Base-by-base conservation (phyloP, 495 filamentous ascomycete species). In the Penicillium cataractarum region DNA sequence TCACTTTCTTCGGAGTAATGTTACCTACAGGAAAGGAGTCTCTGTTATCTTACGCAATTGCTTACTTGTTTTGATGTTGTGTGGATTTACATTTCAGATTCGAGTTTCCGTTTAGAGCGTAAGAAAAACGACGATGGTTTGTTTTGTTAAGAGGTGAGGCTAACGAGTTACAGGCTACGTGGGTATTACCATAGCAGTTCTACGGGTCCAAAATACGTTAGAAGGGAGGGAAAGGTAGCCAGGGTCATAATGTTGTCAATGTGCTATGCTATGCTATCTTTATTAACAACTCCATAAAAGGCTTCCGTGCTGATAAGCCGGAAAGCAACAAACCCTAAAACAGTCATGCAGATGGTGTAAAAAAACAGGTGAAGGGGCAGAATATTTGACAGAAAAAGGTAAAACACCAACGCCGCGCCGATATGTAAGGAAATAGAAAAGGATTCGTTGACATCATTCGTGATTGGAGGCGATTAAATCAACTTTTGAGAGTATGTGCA, bases 401-500 rank as follows among this genome's bases (percentile, higher is more conserved):
- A 29, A 2, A 54, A 29, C 51, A 54, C 40, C 55, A 57, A 57
- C 55, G 55, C 55, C 55, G 29, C 27, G 55, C 39, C 55, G 15
- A 33, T 57, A 27, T 33, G 55, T 26, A 57, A 33, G 19, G 48
- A 33, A 22, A 21, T 29, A 31, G n/a, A 33, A 57, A 44, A n/a
- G 0, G 21, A 27, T 15, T 51, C 26, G 29, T 21, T 51, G 46
- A 22, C 42, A 12, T 46, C 19, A 21, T 24, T 46, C 21, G 9
- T 46, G n/a, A 46, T 21, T 22, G 21, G 19, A 46, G 0, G 37
- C 37, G 12, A 39, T 1, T 4, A 39, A 15, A 44, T 21, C 19
- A 7, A 21, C 19, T 46, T 46, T 46, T 46, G 19, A 24, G 6
- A 4, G n/a, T 19, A 19, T n/a, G 24, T 32, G n/a, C 21, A 22